phyloP scores from a whole-genome alignment of 2,329 filamentous ascomycete genomes.

The Dryadomyces quercivorus region DNA sequence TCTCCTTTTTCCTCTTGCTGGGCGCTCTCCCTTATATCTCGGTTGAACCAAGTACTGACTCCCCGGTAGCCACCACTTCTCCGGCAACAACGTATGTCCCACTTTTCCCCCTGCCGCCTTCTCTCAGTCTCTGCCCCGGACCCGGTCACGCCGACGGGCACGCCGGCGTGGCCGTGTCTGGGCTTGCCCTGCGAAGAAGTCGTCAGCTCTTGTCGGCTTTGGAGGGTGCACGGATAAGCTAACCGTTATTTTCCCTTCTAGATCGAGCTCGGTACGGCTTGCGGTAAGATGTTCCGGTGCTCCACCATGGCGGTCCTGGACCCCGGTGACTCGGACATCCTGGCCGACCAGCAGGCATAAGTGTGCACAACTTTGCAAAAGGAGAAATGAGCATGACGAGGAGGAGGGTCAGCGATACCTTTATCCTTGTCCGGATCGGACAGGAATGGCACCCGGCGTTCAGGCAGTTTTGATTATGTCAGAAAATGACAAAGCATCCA shows the following conservation, averaged over 20 bases:
- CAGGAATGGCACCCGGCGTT: conserved; percentile 5
- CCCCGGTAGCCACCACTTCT: conserved; percentile 65
- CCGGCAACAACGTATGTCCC: conserved; percentile 91
- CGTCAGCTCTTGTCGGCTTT: conserved; percentile 54
- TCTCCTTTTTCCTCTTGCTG: too few relatives aligned
- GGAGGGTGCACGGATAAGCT: conserved; percentile 61
- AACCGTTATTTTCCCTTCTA: conserved; percentile 38
- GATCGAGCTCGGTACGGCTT: conserved; percentile 97
- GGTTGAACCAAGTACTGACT: background rate
- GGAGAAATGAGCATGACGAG: background rate
- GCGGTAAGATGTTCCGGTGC: conserved; percentile 96
- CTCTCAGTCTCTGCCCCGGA: conserved; percentile 17
- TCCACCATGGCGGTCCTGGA: conserved; percentile 95
- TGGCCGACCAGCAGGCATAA: conserved; percentile 62
- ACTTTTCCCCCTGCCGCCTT: background rate
- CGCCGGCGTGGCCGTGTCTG: conserved; percentile 14
- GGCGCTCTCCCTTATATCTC: background rate
- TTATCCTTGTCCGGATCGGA: background rate
- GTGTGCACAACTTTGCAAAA: background rate
- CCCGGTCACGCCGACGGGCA: background rate
- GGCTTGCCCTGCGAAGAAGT: conserved; percentile 85
- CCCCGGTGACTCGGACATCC: conserved; percentile 96
- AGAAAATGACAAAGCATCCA: background rate
- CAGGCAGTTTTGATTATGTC: conserved; percentile 1
- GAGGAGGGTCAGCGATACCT: background rate